Percentiles rank a stretch among this genome's conserved stretches.
Conservation (phyloP, 495 filamentous ascomycete genomes). For the Penicillium odoratum region DNA sequence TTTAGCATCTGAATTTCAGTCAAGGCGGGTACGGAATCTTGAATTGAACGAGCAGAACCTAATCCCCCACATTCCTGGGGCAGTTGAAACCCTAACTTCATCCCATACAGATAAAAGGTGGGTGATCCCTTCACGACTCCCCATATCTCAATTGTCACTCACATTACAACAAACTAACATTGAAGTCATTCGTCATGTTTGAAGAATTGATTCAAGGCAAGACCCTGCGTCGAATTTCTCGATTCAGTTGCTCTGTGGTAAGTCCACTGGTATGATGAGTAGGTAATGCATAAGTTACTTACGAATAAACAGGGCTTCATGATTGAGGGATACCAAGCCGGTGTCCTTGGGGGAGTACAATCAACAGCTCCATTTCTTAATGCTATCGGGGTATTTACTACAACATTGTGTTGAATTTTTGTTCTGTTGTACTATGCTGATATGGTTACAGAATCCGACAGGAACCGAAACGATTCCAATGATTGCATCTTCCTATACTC, state of each 20-base stretch:
- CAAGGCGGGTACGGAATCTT: not conserved
- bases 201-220: conserved; percentile 11
- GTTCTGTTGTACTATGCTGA: not conserved
- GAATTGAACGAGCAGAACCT: not conserved
- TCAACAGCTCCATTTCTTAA: conserved; percentile 31
- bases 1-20: not conserved
- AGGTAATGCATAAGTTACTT: not conserved
- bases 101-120: not conserved
- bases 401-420: not conserved
- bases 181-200: conserved; percentile 1
- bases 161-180: not conserved
- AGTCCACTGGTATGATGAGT: not conserved
- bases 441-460: conserved; percentile 24
- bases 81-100: not conserved
- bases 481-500: conserved; percentile 33
- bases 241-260: conserved; percentile 13
- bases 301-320: conserved; percentile 4
- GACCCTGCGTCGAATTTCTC: conserved; percentile 3
- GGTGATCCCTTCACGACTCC: not conserved
- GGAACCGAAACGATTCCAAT: conserved; percentile 37
- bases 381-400: conserved; percentile 26
- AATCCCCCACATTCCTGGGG: not conserved
- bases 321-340: conserved; percentile 34
- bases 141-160: not conserved
- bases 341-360: conserved; percentile 42